Evolutionary conservation across 2,329 filamentous ascomycete genomes (phyloP).

Genomic region (Xylaria sp.): DNA sequence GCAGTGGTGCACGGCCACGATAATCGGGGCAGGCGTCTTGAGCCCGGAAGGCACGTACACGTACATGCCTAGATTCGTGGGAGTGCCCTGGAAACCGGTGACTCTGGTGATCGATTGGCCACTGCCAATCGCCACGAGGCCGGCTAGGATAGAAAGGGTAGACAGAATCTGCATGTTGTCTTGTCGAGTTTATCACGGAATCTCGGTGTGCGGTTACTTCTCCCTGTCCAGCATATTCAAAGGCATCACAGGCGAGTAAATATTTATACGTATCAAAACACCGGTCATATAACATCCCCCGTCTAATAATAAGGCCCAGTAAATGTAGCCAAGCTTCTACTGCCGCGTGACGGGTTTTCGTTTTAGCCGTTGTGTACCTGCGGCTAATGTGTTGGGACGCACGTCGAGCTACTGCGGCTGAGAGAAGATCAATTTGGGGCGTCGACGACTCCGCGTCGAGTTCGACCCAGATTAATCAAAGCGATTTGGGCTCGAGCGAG

Average conservation of each 20-base stretch:
- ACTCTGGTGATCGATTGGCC: conserved; percentile 40
- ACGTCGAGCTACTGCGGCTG: conserved; percentile 8
- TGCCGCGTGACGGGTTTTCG: conserved; percentile 22
- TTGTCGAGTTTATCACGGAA: conserved; percentile 1
- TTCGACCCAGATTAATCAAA: conserved; percentile 20
- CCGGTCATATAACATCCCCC: not conserved
- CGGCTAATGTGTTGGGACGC: conserved; percentile 25
- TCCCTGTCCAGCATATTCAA: not conserved
- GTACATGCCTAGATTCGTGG: conserved; percentile 45
- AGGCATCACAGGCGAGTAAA: not conserved
- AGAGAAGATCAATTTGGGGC: conserved; percentile 16
- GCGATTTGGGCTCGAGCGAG: conserved; percentile 2
- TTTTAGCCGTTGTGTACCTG: conserved; percentile 26
- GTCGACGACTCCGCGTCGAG: conserved; percentile 17
- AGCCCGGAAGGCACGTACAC: conserved; percentile 42
- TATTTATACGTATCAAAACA: conserved; percentile 9
- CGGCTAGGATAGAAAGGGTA: conserved; percentile 33
- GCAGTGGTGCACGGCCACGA: conserved; percentile 65
- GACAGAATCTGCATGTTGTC: conserved; percentile 26
- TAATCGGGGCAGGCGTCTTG: conserved; percentile 47
- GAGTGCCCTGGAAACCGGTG: conserved; percentile 41
- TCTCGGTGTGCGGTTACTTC: not conserved
- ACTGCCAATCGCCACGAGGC: conserved; percentile 37
- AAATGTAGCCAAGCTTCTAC: conserved; percentile 18
- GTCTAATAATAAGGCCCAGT: conserved; percentile 2